Evolutionary conservation across 129 eudicot genomes (phyloP), one percentile per base, ranked within the genome.

Genomic region (Pseudognaphalium luteoalbum): DNA sequence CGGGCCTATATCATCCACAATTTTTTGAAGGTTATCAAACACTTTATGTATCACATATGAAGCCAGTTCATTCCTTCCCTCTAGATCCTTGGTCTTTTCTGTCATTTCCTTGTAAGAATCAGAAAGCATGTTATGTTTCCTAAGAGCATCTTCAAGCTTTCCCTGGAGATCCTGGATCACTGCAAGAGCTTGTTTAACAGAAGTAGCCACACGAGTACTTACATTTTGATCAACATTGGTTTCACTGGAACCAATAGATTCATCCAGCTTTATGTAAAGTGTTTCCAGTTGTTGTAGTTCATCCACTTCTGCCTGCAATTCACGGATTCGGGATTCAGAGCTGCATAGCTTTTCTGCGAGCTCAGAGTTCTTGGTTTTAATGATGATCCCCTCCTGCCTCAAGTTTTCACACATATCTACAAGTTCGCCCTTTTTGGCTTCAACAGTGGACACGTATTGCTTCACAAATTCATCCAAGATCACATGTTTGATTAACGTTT

Each of bases 401-500:
- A 85, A 52, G 44, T 83, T 75, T 44, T 91, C 90, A 84, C 73
- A 86, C 39, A 81, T 60, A 75, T 6, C 52, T 63, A 84, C 70
- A 82, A 91, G 92, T 73, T 87, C 89, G 35, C 64, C 79, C 72
- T 84, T 87, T 75, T 78, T 87, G 70, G 75, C 83, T 75, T 86
- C 90, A 84, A 76, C 70, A 29, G 76, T 69, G 47, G 35, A 60
- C 71, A 85, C 71, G 68, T 86, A 86, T 81, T 87, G 89, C 83
- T 85, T 84, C 67, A 89, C 34, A 71, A 84, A 81, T 83, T 89
- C 99, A 80, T 85, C 85, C 15, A 89, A 79, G 59, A 91, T 87
- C 86, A 81, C 72, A 78, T 85, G 90, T 81, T 89, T 87, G 44
- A 94, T 50, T 56, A 86, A 89, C 52, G 74, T 82, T 84, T 70